Conservation (phyloP, 345 rosid genomes). For the Pistacia atlantica region DNA sequence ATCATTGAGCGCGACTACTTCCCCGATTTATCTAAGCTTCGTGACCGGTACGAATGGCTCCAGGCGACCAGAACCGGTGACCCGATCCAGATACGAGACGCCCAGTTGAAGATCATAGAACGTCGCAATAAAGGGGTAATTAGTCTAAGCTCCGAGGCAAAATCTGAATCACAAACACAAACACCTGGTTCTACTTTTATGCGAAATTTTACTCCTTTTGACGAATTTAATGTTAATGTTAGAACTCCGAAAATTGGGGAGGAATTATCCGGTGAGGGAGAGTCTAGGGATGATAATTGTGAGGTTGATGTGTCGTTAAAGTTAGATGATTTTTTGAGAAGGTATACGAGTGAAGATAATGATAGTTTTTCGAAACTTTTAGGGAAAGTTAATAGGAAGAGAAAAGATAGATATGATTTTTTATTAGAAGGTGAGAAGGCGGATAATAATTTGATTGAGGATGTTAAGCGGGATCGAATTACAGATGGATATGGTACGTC, state of each 20-base stretch:
- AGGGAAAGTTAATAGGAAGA: constrained; percentile 88
- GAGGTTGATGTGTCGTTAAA: constrained; percentile 59
- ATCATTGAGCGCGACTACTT: constrained; percentile 96
- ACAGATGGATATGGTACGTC: constrained; percentile 97
- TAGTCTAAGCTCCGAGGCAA: constrained; percentile 38
- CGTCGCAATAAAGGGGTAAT: constrained; percentile 65
- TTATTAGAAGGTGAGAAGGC: constrained; percentile 64
- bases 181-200: constrained; percentile 89
- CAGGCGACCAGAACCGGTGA: constrained; percentile 85
- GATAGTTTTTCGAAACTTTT: constrained; percentile 81
- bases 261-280: constrained; percentile 37
- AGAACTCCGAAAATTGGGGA: constrained; percentile 41
- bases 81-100: constrained; percentile 85
- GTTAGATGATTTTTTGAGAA: constrained; percentile 81
- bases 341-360: constrained; percentile 92
- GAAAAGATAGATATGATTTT: constrained; percentile 70
- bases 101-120: constrained; percentile 93
- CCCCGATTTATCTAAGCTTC: constrained; percentile 93
- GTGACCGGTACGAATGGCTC: constrained; percentile 92
- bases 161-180: constrained; percentile 47
- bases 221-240: constrained; percentile 64
- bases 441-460: constrained; percentile 52
- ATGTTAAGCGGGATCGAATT: constrained; percentile 65
- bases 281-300: constrained; percentile 36
- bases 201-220: constrained; percentile 77